Evolutionary conservation across 2,329 filamentous ascomycete species (phyloP).

Genomic region (Fusarium sp.): DNA sequence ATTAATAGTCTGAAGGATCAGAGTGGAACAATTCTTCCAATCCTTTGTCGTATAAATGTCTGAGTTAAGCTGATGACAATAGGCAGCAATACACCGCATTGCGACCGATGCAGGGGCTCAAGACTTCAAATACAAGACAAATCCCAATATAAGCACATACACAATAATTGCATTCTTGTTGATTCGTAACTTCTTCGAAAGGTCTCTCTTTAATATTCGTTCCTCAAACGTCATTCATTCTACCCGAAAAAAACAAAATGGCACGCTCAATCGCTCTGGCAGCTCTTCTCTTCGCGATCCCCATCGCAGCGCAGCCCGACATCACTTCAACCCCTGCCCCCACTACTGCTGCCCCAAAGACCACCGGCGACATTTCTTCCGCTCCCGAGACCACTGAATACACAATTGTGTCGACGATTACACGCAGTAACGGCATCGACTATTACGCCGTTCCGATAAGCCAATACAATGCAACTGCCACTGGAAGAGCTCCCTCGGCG

Average conservation of each 20-base stretch:
- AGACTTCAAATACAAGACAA: neutral
- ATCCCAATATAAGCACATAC: fast-evolving
- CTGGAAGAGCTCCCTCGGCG: neutral
- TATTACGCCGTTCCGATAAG: neutral
- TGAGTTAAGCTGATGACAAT: neutral
- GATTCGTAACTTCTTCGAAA: fast-evolving
- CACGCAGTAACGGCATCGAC: neutral
- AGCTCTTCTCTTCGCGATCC: neutral
- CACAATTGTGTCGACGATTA: neutral
- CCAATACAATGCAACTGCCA: neutral
- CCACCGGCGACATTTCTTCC: neutral
- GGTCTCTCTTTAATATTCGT: neutral
- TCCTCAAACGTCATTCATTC: neutral
- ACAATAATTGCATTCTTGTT: neutral
- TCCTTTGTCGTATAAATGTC: neutral
- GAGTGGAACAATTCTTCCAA: neutral
- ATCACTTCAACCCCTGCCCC: fast-evolving
- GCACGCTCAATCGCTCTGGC: neutral
- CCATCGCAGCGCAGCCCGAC: neutral
- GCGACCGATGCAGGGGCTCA: fast-evolving
- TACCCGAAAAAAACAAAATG: neutral
- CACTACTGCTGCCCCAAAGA: fast-evolving
- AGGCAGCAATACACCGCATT: neutral
- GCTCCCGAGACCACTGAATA: neutral
- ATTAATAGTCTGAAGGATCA: neutral